Conservation (phyloP, 306 rosid genomes). For the Pyrus pyrifolia region DNA sequence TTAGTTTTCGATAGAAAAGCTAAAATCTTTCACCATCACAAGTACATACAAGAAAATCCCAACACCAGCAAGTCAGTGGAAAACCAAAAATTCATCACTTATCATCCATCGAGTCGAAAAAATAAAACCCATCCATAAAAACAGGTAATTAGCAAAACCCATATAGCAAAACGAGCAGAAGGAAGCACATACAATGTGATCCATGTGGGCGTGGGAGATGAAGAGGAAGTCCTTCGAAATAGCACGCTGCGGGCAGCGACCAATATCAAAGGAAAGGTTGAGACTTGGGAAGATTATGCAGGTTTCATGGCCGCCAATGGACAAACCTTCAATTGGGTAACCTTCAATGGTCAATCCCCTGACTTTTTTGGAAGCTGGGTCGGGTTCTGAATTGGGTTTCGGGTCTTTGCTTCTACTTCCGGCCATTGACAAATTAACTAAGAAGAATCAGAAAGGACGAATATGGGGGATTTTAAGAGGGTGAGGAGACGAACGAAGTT, state of each 20-base stretch:
- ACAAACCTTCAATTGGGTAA: conserved; percentile 69
- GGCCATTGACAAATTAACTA: neutral
- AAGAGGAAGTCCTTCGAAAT: conserved; percentile 64
- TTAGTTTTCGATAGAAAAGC: neutral
- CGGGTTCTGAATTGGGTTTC: conserved; percentile 8
- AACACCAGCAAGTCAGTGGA: neutral
- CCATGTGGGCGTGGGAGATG: conserved; percentile 95
- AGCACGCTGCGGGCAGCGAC: conserved; percentile 92
- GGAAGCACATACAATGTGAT: conserved; percentile 69
- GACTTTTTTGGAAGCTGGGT: conserved; percentile 23
- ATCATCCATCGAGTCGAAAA: neutral
- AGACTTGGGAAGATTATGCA: conserved; percentile 72
- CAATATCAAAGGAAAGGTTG: conserved; percentile 75
- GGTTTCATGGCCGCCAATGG: conserved; percentile 95
- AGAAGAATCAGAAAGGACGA: neutral
- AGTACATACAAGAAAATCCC: neutral
- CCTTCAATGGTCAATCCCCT: conserved; percentile 63
- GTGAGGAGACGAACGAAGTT: neutral
- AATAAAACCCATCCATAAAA: neutral
- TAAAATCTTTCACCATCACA: neutral
- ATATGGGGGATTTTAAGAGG: neutral
- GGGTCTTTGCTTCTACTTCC: conserved; percentile 9
- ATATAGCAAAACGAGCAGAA: neutral
- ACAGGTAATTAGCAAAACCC: neutral
- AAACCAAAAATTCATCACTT: neutral